Evolutionary conservation across 169 alveolate genomes (phyloP), one percentile per base, ranked within the genome.

Genomic region (Eimeria zaria): DNA sequence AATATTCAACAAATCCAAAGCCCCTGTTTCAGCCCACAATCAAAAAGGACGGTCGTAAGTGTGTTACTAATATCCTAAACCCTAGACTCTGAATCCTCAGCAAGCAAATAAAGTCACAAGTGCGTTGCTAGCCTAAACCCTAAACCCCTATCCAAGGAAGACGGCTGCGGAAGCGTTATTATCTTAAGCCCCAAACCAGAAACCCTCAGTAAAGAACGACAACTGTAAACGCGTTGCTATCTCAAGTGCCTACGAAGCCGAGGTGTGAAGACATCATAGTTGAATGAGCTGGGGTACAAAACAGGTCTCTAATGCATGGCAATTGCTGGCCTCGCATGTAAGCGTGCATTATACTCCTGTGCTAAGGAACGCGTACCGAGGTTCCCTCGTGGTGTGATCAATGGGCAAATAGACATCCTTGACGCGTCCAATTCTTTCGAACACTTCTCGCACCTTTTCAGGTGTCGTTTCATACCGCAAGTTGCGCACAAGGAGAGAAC

Each of bases 1-100:
- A 97, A 92, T 97, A 98, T 95, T 98, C 99, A 9, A 98, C 99
- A 81, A 98, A 98, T 2, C 99, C 99, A 76, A 98, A 98, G 18
- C 99, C 99, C 87, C 99, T 81, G 89, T 48, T 22, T 39, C 62
- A 41, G 24, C 33, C 60, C 60, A 53, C 60, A 2, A 39, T 64
- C 80, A 69, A 16, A 74, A 24, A 64, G 36, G n/a, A 64, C 39
- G n/a, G n/a, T 22, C 0, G 55, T 55, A 74, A 22, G 39, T 27
- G 20, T 55, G n/a, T 14, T 36, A 74, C 14, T 36, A 14, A 16
- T 7, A 36, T 24, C 30, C 58, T 3, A 7, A 7, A 53, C 24
- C n/a, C 51, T 27, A 36, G n/a, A n/a, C n/a, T n/a, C n/a, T n/a
- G n/a, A n/a, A n/a, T n/a, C n/a, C n/a, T n/a, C n/a, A n/a, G n/a